Evolutionary conservation across 345 rosid species (phyloP).

Genomic region (Murraya koenigii): DNA sequence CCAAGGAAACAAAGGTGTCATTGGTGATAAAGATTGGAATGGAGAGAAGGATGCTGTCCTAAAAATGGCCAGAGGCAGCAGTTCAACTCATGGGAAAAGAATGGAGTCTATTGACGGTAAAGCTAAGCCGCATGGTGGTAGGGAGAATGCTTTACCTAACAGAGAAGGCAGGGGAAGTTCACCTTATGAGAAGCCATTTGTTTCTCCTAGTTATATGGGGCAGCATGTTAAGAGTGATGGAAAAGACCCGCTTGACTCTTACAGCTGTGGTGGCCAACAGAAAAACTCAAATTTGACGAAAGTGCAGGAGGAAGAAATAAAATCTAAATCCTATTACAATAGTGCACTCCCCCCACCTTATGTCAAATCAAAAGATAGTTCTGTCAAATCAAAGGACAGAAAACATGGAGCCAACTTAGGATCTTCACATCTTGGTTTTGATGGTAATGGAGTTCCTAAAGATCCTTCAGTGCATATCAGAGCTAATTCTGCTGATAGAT

Average conservation of each 20-base stretch:
- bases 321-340: conserved; percentile 36
- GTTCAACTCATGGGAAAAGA: conserved; percentile 42
- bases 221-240: conserved; percentile 25
- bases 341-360: conserved; percentile 74
- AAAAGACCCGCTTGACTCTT: conserved; percentile 26
- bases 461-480: conserved; percentile 33
- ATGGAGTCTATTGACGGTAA: conserved; percentile 25
- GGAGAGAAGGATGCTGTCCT: conserved; percentile 37
- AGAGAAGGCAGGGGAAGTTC: conserved; percentile 26
- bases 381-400: conserved; percentile 40
- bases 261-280: conserved; percentile 26
- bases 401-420: conserved; percentile 26
- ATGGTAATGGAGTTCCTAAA: conserved; percentile 23
- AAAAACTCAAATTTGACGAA: conserved; percentile 24
- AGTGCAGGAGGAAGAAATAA: conserved; percentile 37
- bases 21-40: conserved; percentile 28
- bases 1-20: conserved; percentile 37
- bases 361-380: conserved; percentile 37
- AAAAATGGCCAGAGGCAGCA: conserved; percentile 42
- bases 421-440: conserved; percentile 27
- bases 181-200: conserved; percentile 23
- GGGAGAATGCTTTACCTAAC: conserved; percentile 38
- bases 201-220: conserved; percentile 24
- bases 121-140: conserved; percentile 29
- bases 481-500: conserved; percentile 13